These are phyloP conservation scores for Scleroderma bovista DNA, from an alignment of 768 basidiomycete genomes.

Conservation along the genomic window DNA sequence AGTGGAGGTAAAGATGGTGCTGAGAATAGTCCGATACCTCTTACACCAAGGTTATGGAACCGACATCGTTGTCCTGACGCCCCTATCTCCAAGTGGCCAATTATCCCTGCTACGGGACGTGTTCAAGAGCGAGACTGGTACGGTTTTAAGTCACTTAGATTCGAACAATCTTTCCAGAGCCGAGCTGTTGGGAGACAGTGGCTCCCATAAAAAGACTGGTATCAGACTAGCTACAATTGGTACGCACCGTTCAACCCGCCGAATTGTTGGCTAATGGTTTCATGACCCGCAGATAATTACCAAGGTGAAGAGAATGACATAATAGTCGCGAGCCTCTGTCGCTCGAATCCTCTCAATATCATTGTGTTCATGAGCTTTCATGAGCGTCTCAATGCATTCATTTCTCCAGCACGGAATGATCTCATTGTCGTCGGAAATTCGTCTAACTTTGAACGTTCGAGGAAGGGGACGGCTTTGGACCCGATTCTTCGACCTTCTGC, in stretches of 20 bases:
- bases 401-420: slow-evolving; percentile 62
- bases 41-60: slow-evolving; percentile 64
- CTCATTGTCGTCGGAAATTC: slow-evolving; percentile 66
- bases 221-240: slow-evolving; percentile 65
- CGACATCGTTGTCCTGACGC: slow-evolving; percentile 57
- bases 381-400: slow-evolving; percentile 64
- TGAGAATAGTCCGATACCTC: slow-evolving; percentile 61
- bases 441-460: slow-evolving; percentile 48
- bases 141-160: slow-evolving; percentile 59
- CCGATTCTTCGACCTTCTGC: slow-evolving; percentile 42
- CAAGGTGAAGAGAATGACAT: slow-evolving; percentile 74
- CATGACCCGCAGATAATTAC: slow-evolving; percentile 51
- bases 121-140: slow-evolving; percentile 46
- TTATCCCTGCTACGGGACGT: slow-evolving; percentile 42
- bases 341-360: slow-evolving; percentile 43
- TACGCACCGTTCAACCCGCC: slow-evolving; percentile 20
- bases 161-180: slow-evolving; percentile 52
- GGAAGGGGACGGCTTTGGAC: slow-evolving; percentile 50
- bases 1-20: slow-evolving; percentile 58
- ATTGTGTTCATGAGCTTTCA: slow-evolving; percentile 72
- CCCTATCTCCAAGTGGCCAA: slow-evolving; percentile 70
- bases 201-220: slow-evolving; percentile 36
- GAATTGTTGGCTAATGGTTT: not conserved
- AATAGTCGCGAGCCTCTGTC: too few species aligned
- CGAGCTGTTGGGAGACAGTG: slow-evolving; percentile 52